Evolutionary conservation across 352 stramenopile genomes (phyloP), one percentile per base, ranked within the genome.

Genomic region (Saprolegnia parasitica): DNA sequence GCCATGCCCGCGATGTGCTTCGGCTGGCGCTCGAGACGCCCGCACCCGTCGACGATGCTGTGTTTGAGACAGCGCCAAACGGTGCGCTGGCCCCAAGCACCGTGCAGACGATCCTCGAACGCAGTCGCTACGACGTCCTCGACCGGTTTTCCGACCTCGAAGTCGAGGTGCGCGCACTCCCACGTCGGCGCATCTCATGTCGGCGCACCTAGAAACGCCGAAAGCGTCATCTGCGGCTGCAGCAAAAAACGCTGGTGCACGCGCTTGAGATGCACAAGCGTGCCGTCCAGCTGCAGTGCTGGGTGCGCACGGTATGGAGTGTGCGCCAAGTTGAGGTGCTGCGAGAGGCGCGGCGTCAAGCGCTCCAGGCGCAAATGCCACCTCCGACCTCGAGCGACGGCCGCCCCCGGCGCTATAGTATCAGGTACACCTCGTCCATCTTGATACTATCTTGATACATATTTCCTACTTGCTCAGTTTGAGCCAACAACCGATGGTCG

Each of bases 131-230:
- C 21, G 62, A 68, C 35, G 62, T 68, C 0, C 62, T 68, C 39
- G 42, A 68, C 26, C 62, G 52, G 16, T 58, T 68, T 35, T 58
- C 62, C 5, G 62, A 68, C n/a, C 50, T 20, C 18, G 62, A 68
- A 58, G 11, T 58, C 8, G 15, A 68, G 26, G 62, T 68, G 8
- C 10, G 23, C 26, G 24, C 9, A 23, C 20, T 9, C 23, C 1
- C 40, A 24, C 11, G 20, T 60, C 24, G 3, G 6, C 15, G 1
- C 0, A 20, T 47, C 20, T 57, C 0, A 58, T 0, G 15, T 32
- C 23, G 15, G 21, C 18, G 13, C 8, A 0, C 11, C 2, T 50
- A 16, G 35, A 26, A 68, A 40, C 40, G 46, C 10, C 62, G 50
- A 35, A 68, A 57, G 32, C 62, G 62, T 13, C 62, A 68, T 47